These are phyloP conservation scores for Ramalina peruviana DNA, from an alignment of 495 filamentous ascomycete genomes.

Conservation along the genomic window DNA sequence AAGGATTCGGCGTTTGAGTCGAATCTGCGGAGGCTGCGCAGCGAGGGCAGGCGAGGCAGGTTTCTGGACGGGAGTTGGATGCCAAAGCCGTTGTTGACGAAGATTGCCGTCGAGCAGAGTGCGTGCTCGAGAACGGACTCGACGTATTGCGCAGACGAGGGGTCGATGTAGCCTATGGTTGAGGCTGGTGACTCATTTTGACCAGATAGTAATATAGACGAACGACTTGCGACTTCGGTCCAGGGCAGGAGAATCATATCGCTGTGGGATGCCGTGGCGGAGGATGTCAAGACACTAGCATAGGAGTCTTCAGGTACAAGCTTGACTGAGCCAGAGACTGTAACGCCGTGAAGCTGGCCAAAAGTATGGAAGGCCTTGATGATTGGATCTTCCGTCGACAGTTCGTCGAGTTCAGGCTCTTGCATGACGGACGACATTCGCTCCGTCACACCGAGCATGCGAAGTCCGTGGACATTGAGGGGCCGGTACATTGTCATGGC, in stretches of 20 bases:
- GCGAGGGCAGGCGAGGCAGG: conserved; percentile 20
- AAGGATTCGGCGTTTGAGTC: neutral
- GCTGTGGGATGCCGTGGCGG: conserved; percentile 51
- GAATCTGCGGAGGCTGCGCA: conserved; percentile 21
- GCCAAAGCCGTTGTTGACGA: conserved; percentile 64
- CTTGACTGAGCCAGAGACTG: conserved; percentile 65
- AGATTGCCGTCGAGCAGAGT: conserved; percentile 58
- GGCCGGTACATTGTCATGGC: conserved; percentile 22
- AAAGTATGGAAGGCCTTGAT: conserved; percentile 87
- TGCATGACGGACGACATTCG: conserved; percentile 94
- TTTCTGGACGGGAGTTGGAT: conserved; percentile 21
- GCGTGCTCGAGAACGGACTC: conserved; percentile 44
- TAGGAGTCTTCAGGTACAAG: conserved; percentile 66
- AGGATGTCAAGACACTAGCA: conserved; percentile 55
- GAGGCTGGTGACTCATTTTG: neutral
- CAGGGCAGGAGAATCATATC: conserved; percentile 85
- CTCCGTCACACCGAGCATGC: conserved; percentile 79
- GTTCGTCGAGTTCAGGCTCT: conserved; percentile 69
- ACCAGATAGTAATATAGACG: conserved; percentile 29
- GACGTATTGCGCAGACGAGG: conserved; percentile 52
- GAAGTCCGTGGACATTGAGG: conserved; percentile 72
- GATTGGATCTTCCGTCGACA: conserved; percentile 66
- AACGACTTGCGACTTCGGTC: conserved; percentile 68
- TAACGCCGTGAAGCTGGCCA: conserved; percentile 69
- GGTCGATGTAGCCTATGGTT: conserved; percentile 14